These are phyloP conservation scores for Amaranthus tricolor DNA, from an alignment of 179 eudicot species.

Conservation along the genomic window DNA sequence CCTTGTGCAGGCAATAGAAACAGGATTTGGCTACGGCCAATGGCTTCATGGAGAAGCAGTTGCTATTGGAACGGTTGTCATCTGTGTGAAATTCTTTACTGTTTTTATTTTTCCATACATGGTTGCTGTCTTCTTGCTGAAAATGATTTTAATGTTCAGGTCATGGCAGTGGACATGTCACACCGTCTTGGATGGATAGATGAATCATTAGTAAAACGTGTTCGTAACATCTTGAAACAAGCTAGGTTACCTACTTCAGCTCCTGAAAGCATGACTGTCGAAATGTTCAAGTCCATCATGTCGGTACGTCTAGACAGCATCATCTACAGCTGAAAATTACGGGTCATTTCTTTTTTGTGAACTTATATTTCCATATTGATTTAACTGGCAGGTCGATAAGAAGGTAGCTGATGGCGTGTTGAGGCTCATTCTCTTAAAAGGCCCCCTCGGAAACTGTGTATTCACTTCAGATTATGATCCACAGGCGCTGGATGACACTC, in stretches of 20 bases:
- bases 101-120: background rate
- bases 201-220: slow-evolving; percentile 69
- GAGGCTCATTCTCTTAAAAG: slow-evolving; percentile 91
- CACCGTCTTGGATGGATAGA: slow-evolving; percentile 97
- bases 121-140: slow-evolving; percentile 17
- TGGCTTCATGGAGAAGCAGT: slow-evolving; percentile 99
- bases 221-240: slow-evolving; percentile 51
- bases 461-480: slow-evolving; percentile 87
- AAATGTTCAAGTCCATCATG: slow-evolving; percentile 93
- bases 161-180: slow-evolving; percentile 98
- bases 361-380: slow-evolving; percentile 1
- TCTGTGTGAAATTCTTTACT: background rate
- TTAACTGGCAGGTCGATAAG: slow-evolving; percentile 73
- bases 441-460: slow-evolving; percentile 84
- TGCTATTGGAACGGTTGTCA: slow-evolving; percentile 82
- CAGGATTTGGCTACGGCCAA: slow-evolving; percentile 81
- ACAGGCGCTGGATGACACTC: slow-evolving; percentile 78
- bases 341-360: background rate
- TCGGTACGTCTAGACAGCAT: slow-evolving; percentile 57
- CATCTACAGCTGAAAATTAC: background rate
- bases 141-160: slow-evolving; percentile 39
- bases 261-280: slow-evolving; percentile 81
- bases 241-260: slow-evolving; percentile 76
- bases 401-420: slow-evolving; percentile 95
- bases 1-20: slow-evolving; percentile 81